Percentiles rank a stretch among this genome's conserved stretches.
Evolutionary conservation across 352 stramenopile species (phyloP).

Genomic region (Phytophthora vignae): DNA sequence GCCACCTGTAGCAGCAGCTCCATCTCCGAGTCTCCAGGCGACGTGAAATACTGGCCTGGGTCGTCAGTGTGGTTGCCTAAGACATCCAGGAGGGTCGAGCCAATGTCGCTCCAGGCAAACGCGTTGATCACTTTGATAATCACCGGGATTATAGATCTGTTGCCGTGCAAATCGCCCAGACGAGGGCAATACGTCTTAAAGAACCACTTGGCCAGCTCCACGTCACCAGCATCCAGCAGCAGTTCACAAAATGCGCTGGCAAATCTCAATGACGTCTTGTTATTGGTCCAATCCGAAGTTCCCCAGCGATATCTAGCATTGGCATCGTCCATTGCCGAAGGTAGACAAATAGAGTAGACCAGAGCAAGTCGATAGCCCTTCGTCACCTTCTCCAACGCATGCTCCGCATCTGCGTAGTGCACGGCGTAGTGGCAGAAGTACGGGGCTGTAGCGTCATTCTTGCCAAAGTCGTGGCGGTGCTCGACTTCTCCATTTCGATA

Average conservation of each 20-base stretch:
- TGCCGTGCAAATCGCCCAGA: not conserved
- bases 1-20: not conserved
- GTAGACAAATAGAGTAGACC: slow-evolving; percentile 34
- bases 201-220: not conserved
- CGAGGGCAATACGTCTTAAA: not conserved
- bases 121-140: not conserved
- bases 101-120: not conserved
- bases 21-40: not conserved
- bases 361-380: slow-evolving; percentile 28
- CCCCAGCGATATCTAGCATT: not conserved
- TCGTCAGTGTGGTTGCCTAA: not conserved
- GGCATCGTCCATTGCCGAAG: not conserved
- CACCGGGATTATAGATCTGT: not conserved
- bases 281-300: not conserved
- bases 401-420: slow-evolving; percentile 34
- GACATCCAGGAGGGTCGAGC: not conserved
- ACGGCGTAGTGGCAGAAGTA: slow-evolving; percentile 23
- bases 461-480: slow-evolving; percentile 13
- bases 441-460: not conserved
- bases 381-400: slow-evolving; percentile 21
- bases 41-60: not conserved
- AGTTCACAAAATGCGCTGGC: not conserved
- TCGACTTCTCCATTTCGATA: slow-evolving; percentile 4
- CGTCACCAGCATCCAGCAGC: not conserved
- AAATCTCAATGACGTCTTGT: not conserved